A percentile compares a stretch with the other conserved stretches of the same genome.
Evolutionary conservation across 148 eudicot genomes (phyloP).

Genomic region (Amaranthus palmeri): DNA sequence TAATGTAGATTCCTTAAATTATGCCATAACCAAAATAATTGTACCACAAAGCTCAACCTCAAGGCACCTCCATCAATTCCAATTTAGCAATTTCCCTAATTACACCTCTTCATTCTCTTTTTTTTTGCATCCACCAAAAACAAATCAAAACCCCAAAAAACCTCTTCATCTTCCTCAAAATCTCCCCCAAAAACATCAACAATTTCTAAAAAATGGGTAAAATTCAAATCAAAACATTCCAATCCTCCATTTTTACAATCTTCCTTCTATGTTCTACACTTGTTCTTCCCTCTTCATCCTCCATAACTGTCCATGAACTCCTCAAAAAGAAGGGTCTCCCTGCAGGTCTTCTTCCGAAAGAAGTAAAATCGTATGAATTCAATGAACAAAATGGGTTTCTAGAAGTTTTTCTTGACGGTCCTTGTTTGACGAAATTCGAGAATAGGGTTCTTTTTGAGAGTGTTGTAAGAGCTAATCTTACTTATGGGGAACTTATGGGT

Average conservation of each 20-base stretch:
- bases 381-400: slow-evolving; percentile 40
- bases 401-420: slow-evolving; percentile 51
- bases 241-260: slow-evolving; percentile 5
- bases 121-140: slow-evolving; percentile 12
- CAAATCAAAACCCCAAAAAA: not conserved
- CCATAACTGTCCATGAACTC: slow-evolving; percentile 58
- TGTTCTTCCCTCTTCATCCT: slow-evolving; percentile 7
- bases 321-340: slow-evolving; percentile 59
- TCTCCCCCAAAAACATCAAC: not conserved
- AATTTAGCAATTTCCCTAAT: not conserved
- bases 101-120: not conserved
- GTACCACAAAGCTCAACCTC: no score
- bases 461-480: slow-evolving; percentile 55
- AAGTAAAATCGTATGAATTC: slow-evolving; percentile 50
- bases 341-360: slow-evolving; percentile 61
- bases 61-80: not conserved
- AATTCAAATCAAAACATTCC: not conserved
- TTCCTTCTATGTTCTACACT: slow-evolving; percentile 11
- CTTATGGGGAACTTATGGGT: slow-evolving; percentile 58
- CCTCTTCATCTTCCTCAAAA: slow-evolving; percentile 8
- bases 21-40: no score
- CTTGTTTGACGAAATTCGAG: slow-evolving; percentile 74
- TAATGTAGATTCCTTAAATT: no score
- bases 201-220: slow-evolving; percentile 25
- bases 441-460: slow-evolving; percentile 71